phyloP scores from a whole-genome alignment of 768 basidiomycete species.

The Tylopilus vinaceipallidus region DNA sequence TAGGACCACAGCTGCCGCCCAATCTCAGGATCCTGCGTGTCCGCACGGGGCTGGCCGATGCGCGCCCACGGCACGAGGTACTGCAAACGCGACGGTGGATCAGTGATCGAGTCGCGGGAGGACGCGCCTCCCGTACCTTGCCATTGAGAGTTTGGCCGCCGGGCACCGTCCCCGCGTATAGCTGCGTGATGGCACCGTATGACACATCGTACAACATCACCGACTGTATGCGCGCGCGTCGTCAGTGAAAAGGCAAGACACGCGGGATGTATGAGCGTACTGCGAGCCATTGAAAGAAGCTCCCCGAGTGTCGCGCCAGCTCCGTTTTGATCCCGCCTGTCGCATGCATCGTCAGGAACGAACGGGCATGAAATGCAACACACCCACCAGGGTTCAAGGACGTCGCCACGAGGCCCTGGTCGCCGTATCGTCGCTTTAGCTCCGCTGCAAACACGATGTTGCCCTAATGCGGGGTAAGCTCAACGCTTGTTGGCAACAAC shows the following conservation, averaged over 20 bases:
- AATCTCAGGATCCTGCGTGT: too few species aligned
- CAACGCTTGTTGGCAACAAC: too few species aligned
- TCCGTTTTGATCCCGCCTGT: constrained; percentile 6
- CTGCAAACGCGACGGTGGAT: too few species aligned
- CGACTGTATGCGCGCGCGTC: not conserved
- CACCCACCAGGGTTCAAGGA: constrained; percentile 42
- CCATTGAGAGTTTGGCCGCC: too few species aligned
- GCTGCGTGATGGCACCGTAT: constrained; percentile 7
- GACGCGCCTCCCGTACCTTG: too few species aligned
- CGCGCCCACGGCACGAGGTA: too few species aligned
- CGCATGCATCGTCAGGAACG: too few species aligned
- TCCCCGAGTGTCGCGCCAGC: constrained; percentile 4
- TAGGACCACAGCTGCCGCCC: too few species aligned
- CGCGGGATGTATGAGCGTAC: constrained; percentile 4
- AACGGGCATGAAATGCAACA: not conserved
- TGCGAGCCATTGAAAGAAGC: not conserved
- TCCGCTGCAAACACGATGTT: constrained; percentile 44
- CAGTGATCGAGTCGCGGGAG: too few species aligned
- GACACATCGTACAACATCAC: not conserved
- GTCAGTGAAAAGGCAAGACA: too few species aligned
- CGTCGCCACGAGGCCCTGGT: constrained; percentile 43
- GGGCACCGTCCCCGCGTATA: constrained; percentile 13
- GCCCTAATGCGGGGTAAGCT: constrained; percentile 31
- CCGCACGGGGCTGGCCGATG: too few species aligned
- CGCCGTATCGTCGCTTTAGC: constrained; percentile 43